A percentile compares a stretch with the other conserved stretches of the same genome.
Evolutionary conservation across 805 yeast species (phyloP).

Genomic region (Starmerella floris): DNA sequence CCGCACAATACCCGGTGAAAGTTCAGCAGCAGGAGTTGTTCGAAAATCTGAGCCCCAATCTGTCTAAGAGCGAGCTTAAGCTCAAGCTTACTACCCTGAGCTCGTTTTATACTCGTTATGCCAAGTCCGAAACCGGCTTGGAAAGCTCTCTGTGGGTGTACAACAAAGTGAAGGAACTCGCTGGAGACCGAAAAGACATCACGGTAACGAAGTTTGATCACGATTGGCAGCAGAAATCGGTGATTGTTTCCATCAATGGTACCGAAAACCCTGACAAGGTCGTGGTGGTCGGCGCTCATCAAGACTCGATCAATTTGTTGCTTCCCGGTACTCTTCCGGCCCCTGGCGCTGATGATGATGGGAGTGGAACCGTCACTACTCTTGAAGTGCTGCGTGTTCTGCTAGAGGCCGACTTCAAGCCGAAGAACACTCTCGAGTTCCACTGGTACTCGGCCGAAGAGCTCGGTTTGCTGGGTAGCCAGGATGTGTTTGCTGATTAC

Average conservation of each 20-base stretch:
- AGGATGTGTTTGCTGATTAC: conserved; percentile 56
- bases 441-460: conserved; percentile 95
- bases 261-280: conserved; percentile 32
- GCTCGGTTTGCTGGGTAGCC: conserved; percentile 77
- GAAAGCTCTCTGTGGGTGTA: conserved; percentile 61
- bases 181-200: conserved; percentile 30
- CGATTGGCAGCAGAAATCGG: conserved; percentile 65
- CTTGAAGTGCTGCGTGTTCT: conserved; percentile 63
- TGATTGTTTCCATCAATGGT: conserved; percentile 46
- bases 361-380: conserved; percentile 71
- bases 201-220: conserved; percentile 44
- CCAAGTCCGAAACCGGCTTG: conserved; percentile 56
- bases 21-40: conserved; percentile 32
- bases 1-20: conserved; percentile 34
- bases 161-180: conserved; percentile 31
- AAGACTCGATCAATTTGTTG: conserved; percentile 65
- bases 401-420: conserved; percentile 34
- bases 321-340: conserved; percentile 58
- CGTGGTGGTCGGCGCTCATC: conserved; percentile 79
- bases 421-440: conserved; percentile 70
- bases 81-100: conserved; percentile 48
- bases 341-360: conserved; percentile 95
- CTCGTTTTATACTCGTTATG: conserved; percentile 62
- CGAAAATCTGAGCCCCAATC: conserved; percentile 30
- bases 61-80: conserved; percentile 38